Conservation (phyloP, 768 basidiomycete species). For the Trametes villosa region DNA sequence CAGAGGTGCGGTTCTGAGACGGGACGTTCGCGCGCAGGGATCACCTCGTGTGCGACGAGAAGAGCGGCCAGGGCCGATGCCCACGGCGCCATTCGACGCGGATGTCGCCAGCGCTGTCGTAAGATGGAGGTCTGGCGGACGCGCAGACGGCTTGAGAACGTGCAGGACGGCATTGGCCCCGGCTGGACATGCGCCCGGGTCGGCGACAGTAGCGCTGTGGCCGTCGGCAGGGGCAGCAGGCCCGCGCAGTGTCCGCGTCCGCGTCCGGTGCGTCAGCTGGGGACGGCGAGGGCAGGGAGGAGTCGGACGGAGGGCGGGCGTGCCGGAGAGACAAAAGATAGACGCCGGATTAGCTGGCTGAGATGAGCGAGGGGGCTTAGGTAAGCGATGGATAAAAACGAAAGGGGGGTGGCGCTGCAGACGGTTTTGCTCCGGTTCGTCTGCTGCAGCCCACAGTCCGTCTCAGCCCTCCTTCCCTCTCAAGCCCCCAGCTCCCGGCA, state of each 20-base stretch:
- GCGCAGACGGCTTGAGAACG: slow-evolving; percentile 16
- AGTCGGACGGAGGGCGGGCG: background rate
- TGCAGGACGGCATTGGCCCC: slow-evolving; percentile 18
- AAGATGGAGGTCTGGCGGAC: slow-evolving; percentile 18
- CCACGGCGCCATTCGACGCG: slow-evolving; percentile 16
- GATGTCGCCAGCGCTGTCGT: slow-evolving; percentile 8
- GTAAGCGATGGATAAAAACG: slow-evolving; percentile 28
- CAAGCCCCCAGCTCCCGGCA: slow-evolving; percentile 20
- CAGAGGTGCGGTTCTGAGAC: slow-evolving; percentile 2
- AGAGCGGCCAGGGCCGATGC: slow-evolving; percentile 16
- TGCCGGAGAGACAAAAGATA: background rate
- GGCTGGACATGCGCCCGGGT: no score
- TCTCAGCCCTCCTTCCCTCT: slow-evolving; percentile 16
- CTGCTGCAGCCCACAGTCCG: slow-evolving; percentile 16
- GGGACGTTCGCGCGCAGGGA: slow-evolving; percentile 7
- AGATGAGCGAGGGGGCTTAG: slow-evolving; percentile 14
- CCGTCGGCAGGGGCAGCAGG: no score
- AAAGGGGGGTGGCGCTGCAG: slow-evolving; percentile 24
- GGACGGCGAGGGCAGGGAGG: background rate
- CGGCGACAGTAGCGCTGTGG: no score
- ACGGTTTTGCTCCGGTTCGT: slow-evolving; percentile 29
- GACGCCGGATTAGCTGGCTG: slow-evolving; percentile 3
- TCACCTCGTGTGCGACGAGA: slow-evolving; percentile 32
- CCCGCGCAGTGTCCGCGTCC: background rate
- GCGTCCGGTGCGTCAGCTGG: background rate